Conservation (phyloP, 2,329 filamentous ascomycete species). For the Rachicladosporium sp. region DNA sequence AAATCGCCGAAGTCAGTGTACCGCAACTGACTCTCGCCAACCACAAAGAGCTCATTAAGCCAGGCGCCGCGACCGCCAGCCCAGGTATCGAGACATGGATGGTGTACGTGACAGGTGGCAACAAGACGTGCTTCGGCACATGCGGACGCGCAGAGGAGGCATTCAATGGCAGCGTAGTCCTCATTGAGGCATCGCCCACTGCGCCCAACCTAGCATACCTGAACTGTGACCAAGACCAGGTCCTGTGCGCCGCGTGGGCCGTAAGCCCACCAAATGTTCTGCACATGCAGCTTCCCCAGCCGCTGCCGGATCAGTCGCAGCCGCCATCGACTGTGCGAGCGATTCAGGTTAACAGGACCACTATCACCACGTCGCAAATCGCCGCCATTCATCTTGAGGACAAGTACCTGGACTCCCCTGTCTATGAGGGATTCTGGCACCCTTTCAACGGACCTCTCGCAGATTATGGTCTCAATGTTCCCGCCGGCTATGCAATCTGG, state of each 20-base stretch:
- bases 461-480: constrained; percentile 47
- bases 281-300: constrained; percentile 48
- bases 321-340: constrained; percentile 52
- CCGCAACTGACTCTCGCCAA: constrained; percentile 53
- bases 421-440: constrained; percentile 59
- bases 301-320: constrained; percentile 50
- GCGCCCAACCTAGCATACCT: constrained; percentile 56
- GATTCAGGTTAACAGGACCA: constrained; percentile 57
- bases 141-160: constrained; percentile 54
- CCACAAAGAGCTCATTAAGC: constrained; percentile 57
- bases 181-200: constrained; percentile 48
- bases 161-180: constrained; percentile 34
- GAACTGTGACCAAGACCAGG: constrained; percentile 62
- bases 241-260: constrained; percentile 66
- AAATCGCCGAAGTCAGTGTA: constrained; percentile 40
- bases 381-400: constrained; percentile 48
- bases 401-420: constrained; percentile 37
- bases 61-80: constrained; percentile 45
- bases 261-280: constrained; percentile 52
- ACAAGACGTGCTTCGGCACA: constrained; percentile 65
- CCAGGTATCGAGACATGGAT: constrained; percentile 62
- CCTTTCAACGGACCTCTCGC: constrained; percentile 59
- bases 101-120: constrained; percentile 60
- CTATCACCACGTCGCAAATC: constrained; percentile 52
- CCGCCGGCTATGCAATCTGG: constrained; percentile 57